Base-by-base conservation (phyloP, 208 protist genomes). In the Blastocrithidia nonstop region DNA sequence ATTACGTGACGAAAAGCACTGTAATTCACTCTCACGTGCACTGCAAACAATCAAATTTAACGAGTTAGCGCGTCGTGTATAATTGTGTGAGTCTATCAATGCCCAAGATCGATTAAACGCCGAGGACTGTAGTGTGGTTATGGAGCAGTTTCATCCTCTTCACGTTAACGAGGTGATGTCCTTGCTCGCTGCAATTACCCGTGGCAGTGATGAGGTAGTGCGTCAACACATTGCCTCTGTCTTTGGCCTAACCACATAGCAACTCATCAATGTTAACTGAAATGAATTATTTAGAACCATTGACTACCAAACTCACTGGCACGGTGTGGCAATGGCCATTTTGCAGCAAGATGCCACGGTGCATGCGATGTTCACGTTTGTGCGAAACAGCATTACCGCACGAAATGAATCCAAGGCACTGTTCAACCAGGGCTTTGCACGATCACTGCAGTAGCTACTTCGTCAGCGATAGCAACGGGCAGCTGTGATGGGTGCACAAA, bases 31-130 rank as follows among this genome's bases (percentile, higher is more conserved):
- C 7, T 50, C 66, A 2, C 61, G 57, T 32, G 49, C 53, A 5
- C 67, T 87, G 7, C 60, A 56, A 0, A 47, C 46, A 16, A 33
- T 17, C 7, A 48, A 51, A 2, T 45, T 76, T 3, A 51, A 76
- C 45, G 56, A 76, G 24, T 65, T 71, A 28, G 60, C 59, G 32
- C 75, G 67, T 26, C 71, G 85, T 28, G 66, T 68, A 2, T 45
- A 70, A n/a, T 57, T 90, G 11, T 84, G 70, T 49, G 76, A 72
- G 37, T 66, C 75, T n/a, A 81, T 82, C 62, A 57, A 66, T 24
- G 60, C 71, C 33, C 52, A 62, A 36, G 19, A 49, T 21, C 48
- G 61, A 38, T 57, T 77, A 26, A 47, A 67, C 23, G 56, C 64
- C 28, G 55, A 60, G 6, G 81, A 86, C 27, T 61, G 66, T 22